Conservation (phyloP, 805 yeast species). For the Hanseniaspora clermontiae region DNA sequence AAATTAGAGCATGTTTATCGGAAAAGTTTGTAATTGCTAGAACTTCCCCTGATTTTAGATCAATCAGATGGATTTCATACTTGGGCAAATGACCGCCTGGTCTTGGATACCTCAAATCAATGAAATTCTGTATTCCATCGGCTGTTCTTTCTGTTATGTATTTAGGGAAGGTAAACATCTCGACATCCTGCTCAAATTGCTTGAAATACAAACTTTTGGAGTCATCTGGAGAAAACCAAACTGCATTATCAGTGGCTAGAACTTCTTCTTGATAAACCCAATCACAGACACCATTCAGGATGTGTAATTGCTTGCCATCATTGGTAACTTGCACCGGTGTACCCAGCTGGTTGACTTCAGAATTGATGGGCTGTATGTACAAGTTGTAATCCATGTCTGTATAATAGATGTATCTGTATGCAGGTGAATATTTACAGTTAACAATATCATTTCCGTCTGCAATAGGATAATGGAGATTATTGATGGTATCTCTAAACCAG, state of each 20-base stretch:
- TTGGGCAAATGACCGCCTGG: conserved; percentile 55
- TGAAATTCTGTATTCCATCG: conserved; percentile 33
- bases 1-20: conserved; percentile 42
- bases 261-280: conserved; percentile 85
- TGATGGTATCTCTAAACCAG: conserved; percentile 46
- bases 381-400: conserved; percentile 42
- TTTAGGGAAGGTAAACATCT: conserved; percentile 38
- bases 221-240: conserved; percentile 68
- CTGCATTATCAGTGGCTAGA: conserved; percentile 40
- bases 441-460: conserved; percentile 19
- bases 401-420: conserved; percentile 42
- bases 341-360: conserved; percentile 13
- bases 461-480: conserved; percentile 27
- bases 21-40: conserved; percentile 18
- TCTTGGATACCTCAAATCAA: conserved; percentile 46
- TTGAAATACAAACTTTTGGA: conserved; percentile 41
- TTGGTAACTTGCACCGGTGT: conserved; percentile 14
- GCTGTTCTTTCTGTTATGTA: conserved; percentile 31
- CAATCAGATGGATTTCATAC: conserved; percentile 1
- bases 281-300: conserved; percentile 61
- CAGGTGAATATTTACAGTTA: conserved; percentile 51
- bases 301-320: conserved; percentile 14
- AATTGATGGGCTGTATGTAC: conserved; percentile 33
- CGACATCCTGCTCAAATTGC: conserved; percentile 50
- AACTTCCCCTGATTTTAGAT: conserved; percentile 21